Percentiles rank a stretch among this genome's conserved stretches.
Evolutionary conservation across 805 yeast species (phyloP).

Genomic region (Yamadazyma sp.): DNA sequence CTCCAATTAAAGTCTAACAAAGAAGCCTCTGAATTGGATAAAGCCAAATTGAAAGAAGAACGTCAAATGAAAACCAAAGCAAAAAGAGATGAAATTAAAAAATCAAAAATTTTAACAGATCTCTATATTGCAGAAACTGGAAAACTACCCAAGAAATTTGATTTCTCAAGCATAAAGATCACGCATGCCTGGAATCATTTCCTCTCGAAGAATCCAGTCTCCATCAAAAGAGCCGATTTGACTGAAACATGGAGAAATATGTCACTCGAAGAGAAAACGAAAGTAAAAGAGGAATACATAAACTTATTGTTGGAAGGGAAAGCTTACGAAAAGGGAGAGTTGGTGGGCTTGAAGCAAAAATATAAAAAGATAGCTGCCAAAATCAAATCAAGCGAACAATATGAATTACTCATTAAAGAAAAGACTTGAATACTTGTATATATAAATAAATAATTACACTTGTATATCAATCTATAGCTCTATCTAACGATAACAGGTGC

Average conservation of each 20-base stretch:
- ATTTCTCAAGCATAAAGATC: too few relatives aligned
- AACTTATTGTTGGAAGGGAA: slow-evolving; percentile 17
- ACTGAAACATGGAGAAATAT: slow-evolving; percentile 24
- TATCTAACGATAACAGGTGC: slow-evolving; percentile 24
- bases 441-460: neutral
- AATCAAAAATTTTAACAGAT: slow-evolving; percentile 6
- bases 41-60: slow-evolving; percentile 6
- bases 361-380: slow-evolving; percentile 2
- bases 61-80: slow-evolving; percentile 17
- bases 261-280: slow-evolving; percentile 25
- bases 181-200: slow-evolving; percentile 39
- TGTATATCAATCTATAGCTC: neutral
- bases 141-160: slow-evolving; percentile 11
- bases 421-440: neutral
- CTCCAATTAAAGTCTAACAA: slow-evolving; percentile 5
- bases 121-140: slow-evolving; percentile 11
- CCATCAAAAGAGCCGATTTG: slow-evolving; percentile 5
- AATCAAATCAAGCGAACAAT: neutral
- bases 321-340: slow-evolving; percentile 10
- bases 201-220: slow-evolving; percentile 8
- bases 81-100: slow-evolving; percentile 2
- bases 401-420: neutral
- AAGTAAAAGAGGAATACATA: slow-evolving; percentile 25
- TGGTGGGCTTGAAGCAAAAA: slow-evolving; percentile 7
- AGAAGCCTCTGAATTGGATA: slow-evolving; percentile 5